Evolutionary conservation across 2,329 filamentous ascomycete genomes (phyloP), one percentile per base, ranked within the genome.

Genomic region (Xylaria arbuscula): DNA sequence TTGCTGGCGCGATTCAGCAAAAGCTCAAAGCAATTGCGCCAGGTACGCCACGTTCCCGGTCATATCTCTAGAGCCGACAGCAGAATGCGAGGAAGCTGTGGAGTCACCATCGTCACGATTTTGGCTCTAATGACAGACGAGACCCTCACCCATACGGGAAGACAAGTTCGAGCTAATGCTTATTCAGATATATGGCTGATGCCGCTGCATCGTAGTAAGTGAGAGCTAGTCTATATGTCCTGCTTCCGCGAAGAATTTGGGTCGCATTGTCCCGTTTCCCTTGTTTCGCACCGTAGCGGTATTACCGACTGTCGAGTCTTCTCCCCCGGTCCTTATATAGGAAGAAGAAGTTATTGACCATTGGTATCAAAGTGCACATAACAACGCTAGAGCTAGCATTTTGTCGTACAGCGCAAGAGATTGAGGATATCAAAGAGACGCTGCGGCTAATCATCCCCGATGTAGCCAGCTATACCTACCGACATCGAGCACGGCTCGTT

Each of bases 311-410:
- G 15, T 4, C 13, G 24, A 61, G 19, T 3, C 7, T n/a, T 51
- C 45, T 15, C 9, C 15, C 3, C 34, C 3, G 11, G 38, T 40
- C 3, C 17, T 7, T 40, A 28, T 8, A 47, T 24, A 17, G 13
- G 34, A 4, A n/a, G 32, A 17, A 9, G 34, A 4, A n/a, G 32
- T 62, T n/a, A 42, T 61, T 65, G 60, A 69, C 48, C 34, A 10
- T 13, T 3, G 24, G 28, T 40, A 42, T 53, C 15, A 17, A 67
- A 71, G 69, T 97, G 76, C 95, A 98, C 80, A 88, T 97, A 81
- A 98, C 95, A 0, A 87, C 89, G 0, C 85, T 98, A 2, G 95
- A 98, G 79, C 83, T 97, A 34, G 89, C 91, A n/a, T 93, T 96
- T 78, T 94, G 91, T 28, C 89, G 89, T 59, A 93, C 92, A 0